Evolutionary conservation across 352 stramenopile species (phyloP).

Genomic region (Stramenopiles sp.): DNA sequence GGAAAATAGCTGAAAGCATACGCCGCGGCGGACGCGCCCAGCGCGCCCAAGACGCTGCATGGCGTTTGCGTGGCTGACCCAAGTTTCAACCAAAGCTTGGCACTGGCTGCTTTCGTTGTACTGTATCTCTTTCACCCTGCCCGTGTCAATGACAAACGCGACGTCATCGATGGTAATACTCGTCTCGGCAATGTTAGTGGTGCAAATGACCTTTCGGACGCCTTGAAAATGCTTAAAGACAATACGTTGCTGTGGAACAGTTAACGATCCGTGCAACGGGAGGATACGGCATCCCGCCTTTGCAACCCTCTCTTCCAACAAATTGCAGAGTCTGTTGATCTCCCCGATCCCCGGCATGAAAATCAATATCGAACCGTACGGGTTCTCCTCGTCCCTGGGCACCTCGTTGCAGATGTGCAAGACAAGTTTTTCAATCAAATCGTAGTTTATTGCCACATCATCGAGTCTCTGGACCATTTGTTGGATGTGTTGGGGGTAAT

Average conservation of each 20-base stretch:
- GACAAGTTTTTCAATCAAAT: background rate
- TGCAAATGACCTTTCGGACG: slow-evolving; percentile 74
- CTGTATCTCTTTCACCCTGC: slow-evolving; percentile 87
- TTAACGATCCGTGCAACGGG: slow-evolving; percentile 22
- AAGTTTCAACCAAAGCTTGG: slow-evolving; percentile 35
- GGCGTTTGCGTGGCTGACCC: slow-evolving; percentile 37
- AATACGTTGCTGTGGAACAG: slow-evolving; percentile 22
- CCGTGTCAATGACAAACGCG: slow-evolving; percentile 90
- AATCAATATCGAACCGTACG: slow-evolving; percentile 65
- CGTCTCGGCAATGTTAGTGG: slow-evolving; percentile 88
- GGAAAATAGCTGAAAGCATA: slow-evolving; percentile 69
- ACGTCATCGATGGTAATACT: slow-evolving; percentile 87
- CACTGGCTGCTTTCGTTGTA: slow-evolving; percentile 77
- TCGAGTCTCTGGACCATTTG: too few relatives aligned
- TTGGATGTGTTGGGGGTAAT: too few relatives aligned
- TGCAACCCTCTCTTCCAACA: slow-evolving; percentile 14
- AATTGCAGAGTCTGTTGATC: slow-evolving; percentile 35
- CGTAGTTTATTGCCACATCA: slow-evolving; percentile 10
- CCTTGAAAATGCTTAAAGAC: slow-evolving; percentile 21
- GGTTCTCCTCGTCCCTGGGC: slow-evolving; percentile 15
- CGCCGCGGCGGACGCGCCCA: slow-evolving; percentile 66
- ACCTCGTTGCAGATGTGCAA: slow-evolving; percentile 2
- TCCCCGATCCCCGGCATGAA: slow-evolving; percentile 84
- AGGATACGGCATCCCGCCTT: slow-evolving; percentile 20
- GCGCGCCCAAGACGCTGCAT: slow-evolving; percentile 72